These are phyloP conservation scores for Coniochaeta prunicola DNA, from an alignment of 2,329 filamentous ascomycete genomes.

Conservation along the genomic window DNA sequence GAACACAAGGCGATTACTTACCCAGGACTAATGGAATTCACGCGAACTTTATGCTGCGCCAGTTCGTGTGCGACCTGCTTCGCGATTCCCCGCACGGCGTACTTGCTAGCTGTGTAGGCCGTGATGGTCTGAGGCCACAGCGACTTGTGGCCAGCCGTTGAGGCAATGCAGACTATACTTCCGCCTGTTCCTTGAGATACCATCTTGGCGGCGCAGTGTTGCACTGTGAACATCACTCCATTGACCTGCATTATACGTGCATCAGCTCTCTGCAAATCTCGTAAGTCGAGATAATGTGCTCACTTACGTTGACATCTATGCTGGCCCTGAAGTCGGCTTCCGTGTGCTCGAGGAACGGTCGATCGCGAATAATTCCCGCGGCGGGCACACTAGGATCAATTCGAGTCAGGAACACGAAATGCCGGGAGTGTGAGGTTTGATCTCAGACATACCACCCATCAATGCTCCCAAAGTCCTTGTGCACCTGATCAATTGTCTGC, in stretches of 20 bases:
- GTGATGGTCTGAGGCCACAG: constrained; percentile 22
- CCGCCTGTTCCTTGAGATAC: constrained; percentile 20
- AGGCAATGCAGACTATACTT: constrained; percentile 24
- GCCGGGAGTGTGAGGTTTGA: not conserved
- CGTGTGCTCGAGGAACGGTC: not conserved
- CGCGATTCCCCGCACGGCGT: constrained; percentile 36
- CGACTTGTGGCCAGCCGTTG: constrained; percentile 21
- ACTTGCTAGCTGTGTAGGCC: constrained; percentile 39
- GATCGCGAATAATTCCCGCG: not conserved
- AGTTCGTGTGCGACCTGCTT: constrained; percentile 27
- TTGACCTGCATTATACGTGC: not conserved
- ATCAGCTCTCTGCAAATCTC: not conserved
- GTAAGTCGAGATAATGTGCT: too few species aligned
- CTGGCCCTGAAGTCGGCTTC: not conserved
- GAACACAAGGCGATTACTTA: constrained; percentile 8
- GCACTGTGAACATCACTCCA: constrained; percentile 14
- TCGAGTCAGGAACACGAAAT: not conserved
- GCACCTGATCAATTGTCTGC: not conserved
- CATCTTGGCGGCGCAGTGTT: constrained; percentile 27
- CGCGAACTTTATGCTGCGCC: constrained; percentile 19
- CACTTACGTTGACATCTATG: not conserved
- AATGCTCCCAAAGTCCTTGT: not conserved
- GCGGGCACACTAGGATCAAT: not conserved
- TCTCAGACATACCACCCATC: not conserved
- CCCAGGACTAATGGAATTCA: constrained; percentile 28